phyloP scores from a whole-genome alignment of 495 filamentous ascomycete species.

The Trichoderma asperelloides region DNA sequence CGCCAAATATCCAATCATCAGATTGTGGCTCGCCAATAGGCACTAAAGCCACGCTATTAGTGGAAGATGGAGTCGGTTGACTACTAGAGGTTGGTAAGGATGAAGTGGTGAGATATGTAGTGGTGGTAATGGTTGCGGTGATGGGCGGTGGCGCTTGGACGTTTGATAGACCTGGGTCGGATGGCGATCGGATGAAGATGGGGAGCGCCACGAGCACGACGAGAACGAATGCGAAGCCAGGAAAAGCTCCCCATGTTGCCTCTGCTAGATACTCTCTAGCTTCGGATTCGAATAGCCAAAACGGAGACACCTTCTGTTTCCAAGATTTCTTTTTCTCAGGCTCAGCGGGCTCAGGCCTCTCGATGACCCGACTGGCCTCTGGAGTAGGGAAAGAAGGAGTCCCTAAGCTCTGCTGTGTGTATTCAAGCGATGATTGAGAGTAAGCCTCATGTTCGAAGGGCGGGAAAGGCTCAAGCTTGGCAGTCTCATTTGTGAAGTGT shows the following conservation, averaged over 20 bases:
- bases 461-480: neutral
- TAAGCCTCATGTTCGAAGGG: neutral
- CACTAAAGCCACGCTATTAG: slow-evolving; percentile 14
- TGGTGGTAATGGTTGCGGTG: neutral
- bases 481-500: neutral
- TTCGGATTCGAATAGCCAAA: neutral
- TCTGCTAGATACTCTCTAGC: neutral
- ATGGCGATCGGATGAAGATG: neutral
- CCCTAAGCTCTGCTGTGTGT: slow-evolving; percentile 23
- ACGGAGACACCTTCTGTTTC: neutral
- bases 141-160: neutral
- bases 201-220: neutral
- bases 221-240: neutral
- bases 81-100: neutral
- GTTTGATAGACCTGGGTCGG: neutral
- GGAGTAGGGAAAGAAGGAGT: slow-evolving; percentile 34
- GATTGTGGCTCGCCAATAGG: slow-evolving; percentile 26
- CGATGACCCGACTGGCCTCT: slow-evolving; percentile 3
- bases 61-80: neutral
- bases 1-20: slow-evolving; percentile 11
- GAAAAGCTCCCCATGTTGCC: neutral
- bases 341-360: neutral
- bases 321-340: neutral
- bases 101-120: slow-evolving; percentile 1
- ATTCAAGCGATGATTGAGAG: slow-evolving; percentile 1